phyloP scores from a whole-genome alignment of 306 rosid genomes.

The Cucumis hystrix region DNA sequence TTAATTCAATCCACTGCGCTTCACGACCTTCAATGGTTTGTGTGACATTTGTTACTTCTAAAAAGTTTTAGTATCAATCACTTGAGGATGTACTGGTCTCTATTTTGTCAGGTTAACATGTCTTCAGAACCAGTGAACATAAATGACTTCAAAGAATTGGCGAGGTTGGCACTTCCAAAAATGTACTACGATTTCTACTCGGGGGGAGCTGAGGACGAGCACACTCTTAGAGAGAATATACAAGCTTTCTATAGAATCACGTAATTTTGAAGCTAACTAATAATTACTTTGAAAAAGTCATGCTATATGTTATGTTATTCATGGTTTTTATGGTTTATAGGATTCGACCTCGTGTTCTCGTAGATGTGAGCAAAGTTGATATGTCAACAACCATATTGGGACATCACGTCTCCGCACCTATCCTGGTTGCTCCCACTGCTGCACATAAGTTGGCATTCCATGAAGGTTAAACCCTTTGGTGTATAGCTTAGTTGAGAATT shows the following conservation, averaged over 20 bases:
- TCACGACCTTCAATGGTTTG: not conserved
- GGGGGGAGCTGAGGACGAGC: conserved; percentile 61
- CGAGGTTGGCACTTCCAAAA: conserved; percentile 41
- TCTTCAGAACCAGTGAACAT: conserved; percentile 40
- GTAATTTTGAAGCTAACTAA: conserved; percentile 13
- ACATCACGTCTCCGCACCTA: conserved; percentile 35
- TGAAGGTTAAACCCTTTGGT: conserved; percentile 23
- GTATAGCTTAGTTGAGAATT: not conserved
- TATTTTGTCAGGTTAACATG: conserved; percentile 26
- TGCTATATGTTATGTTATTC: too few species aligned
- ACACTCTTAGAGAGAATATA: conserved; percentile 33
- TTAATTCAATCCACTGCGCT: not conserved
- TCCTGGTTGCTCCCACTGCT: conserved; percentile 47
- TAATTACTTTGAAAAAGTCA: not conserved
- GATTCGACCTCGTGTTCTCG: conserved; percentile 47
- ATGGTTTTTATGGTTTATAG: conserved; percentile 16
- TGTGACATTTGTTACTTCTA: not conserved
- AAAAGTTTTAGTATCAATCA: not conserved
- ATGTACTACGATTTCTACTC: conserved; percentile 43
- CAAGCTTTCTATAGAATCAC: conserved; percentile 46
- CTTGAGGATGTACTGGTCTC: not conserved
- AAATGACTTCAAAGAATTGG: conserved; percentile 46
- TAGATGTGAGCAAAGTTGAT: conserved; percentile 55
- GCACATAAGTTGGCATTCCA: conserved; percentile 47
- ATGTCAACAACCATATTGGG: conserved; percentile 45